Base-by-base conservation (phyloP, 176 grass and related monocot genomes). In the Typha latifolia region DNA sequence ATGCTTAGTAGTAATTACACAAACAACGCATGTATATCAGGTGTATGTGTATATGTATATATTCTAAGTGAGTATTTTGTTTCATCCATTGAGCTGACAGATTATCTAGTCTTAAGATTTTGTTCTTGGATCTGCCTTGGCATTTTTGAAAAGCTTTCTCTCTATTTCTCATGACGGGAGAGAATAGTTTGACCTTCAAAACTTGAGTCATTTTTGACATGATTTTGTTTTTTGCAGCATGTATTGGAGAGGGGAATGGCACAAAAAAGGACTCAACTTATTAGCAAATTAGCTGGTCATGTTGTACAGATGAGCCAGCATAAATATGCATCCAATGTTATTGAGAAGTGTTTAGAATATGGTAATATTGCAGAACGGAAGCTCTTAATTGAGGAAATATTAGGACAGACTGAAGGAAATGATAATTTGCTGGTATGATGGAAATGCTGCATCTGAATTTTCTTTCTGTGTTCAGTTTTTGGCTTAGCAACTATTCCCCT, bases 291-390 rank as follows among this genome's bases (percentile, higher is more conserved):
- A 55, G 90, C 83, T 53, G 79, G 81, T 16, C 86, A 93, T 65
- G 74, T 93, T 61, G 86, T 99, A 62, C 88, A 64, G 51, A 94
- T 99, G 95, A 99, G 95, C 70, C 95, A 99, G 77, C 85, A 94
- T 72, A 99, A 99, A 69, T 99, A 80, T 55, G 89, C 89, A 12
- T 99, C 95, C 15, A 99, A 99, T 77, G 95, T 99, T 49, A 81
- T 99, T 26, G 95, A 99, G 71, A 93, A 83, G 62, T 99, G 95
- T 78, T 99, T 99, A 49, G 87, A 80, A 66, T 82, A 93, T 85
- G 95, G 85, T 15, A 78, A 84, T 76, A 74, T 75, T 12, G 65
- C 24, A 4, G 85, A 99, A 72, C 63, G 84, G 32, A 84, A 94
- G 74, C 78, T 79, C 62, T 76, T 99, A 47, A 90, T 99, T 66